phyloP scores from a whole-genome alignment of 2,329 filamentous ascomycete species.

The Penicillium vulpinum region DNA sequence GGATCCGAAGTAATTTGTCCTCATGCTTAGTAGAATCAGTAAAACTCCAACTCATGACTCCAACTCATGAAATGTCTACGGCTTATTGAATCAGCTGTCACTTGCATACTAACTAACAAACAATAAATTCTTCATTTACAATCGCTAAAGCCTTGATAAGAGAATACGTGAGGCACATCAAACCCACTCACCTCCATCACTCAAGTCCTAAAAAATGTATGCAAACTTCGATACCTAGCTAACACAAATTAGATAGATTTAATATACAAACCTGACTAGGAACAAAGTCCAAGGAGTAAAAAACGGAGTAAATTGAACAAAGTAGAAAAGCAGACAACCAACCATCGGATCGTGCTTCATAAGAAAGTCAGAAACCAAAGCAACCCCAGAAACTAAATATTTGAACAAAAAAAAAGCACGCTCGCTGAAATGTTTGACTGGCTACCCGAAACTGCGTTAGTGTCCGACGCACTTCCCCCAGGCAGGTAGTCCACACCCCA shows the following conservation, averaged over 20 bases:
- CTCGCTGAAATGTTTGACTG: slow-evolving; percentile 13
- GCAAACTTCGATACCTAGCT: background rate
- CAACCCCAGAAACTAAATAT: slow-evolving; percentile 3
- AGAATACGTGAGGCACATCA: background rate
- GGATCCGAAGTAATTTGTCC: background rate
- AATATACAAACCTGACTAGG: slow-evolving; percentile 7
- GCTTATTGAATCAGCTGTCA: too few relatives aligned
- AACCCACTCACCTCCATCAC: background rate
- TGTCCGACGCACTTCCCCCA: slow-evolving; percentile 47
- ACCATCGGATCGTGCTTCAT: slow-evolving; percentile 20
- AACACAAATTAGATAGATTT: background rate
- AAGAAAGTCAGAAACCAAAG: slow-evolving; percentile 2
- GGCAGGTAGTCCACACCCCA: slow-evolving; percentile 68
- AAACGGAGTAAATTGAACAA: background rate
- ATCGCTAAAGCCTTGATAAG: background rate
- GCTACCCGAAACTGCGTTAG: background rate
- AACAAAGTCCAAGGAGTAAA: background rate
- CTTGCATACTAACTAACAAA: background rate
- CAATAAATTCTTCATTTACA: background rate
- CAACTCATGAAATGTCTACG: background rate
- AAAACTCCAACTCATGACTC: background rate
- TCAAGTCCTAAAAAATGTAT: background rate
- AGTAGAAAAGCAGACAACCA: background rate
- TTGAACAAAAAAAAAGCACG: slow-evolving; percentile 1
- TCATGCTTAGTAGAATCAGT: background rate